phyloP scores from a whole-genome alignment of 2,329 filamentous ascomycete genomes.

The Metarhizium brunneum region DNA sequence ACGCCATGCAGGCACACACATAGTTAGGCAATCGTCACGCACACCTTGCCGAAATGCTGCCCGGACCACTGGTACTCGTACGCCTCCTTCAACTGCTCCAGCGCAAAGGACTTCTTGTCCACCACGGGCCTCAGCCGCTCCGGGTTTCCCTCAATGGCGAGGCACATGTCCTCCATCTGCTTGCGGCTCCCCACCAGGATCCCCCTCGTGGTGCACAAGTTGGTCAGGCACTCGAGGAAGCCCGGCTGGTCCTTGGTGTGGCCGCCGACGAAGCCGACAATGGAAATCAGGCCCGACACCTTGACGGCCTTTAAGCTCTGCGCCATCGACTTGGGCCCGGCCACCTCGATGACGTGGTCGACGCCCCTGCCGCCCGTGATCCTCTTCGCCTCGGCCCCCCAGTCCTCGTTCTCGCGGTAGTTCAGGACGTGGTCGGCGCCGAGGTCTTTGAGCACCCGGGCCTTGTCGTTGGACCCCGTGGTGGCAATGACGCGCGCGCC shows the following conservation, averaged over 20 bases:
- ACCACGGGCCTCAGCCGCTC: slow-evolving; percentile 35
- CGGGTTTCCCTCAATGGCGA: slow-evolving; percentile 37
- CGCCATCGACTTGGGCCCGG: slow-evolving; percentile 21
- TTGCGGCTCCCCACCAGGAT: slow-evolving; percentile 34
- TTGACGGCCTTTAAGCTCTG: slow-evolving; percentile 36
- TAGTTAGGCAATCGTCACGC: slow-evolving; percentile 19
- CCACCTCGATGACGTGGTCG: slow-evolving; percentile 35
- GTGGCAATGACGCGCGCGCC: slow-evolving; percentile 40
- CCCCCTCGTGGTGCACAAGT: slow-evolving; percentile 33
- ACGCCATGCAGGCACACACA: too few species aligned
- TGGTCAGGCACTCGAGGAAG: slow-evolving; percentile 23
- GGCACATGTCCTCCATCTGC: slow-evolving; percentile 43
- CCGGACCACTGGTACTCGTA: slow-evolving; percentile 30
- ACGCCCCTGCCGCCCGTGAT: slow-evolving; percentile 35
- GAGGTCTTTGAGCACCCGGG: slow-evolving; percentile 31
- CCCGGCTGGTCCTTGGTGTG: slow-evolving; percentile 16
- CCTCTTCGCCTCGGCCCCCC: slow-evolving; percentile 34
- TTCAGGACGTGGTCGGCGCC: slow-evolving; percentile 42
- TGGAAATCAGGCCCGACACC: slow-evolving; percentile 35
- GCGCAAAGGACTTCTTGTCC: slow-evolving; percentile 33
- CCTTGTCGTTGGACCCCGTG: slow-evolving; percentile 36
- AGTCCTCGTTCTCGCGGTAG: slow-evolving; percentile 35
- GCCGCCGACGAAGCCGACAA: slow-evolving; percentile 28
- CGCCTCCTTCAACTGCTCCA: slow-evolving; percentile 36
- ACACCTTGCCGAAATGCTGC: slow-evolving; percentile 31